These are phyloP conservation scores for Ustilago bromivora DNA, from an alignment of 1,284 basidiomycete genomes.

Conservation along the genomic window DNA sequence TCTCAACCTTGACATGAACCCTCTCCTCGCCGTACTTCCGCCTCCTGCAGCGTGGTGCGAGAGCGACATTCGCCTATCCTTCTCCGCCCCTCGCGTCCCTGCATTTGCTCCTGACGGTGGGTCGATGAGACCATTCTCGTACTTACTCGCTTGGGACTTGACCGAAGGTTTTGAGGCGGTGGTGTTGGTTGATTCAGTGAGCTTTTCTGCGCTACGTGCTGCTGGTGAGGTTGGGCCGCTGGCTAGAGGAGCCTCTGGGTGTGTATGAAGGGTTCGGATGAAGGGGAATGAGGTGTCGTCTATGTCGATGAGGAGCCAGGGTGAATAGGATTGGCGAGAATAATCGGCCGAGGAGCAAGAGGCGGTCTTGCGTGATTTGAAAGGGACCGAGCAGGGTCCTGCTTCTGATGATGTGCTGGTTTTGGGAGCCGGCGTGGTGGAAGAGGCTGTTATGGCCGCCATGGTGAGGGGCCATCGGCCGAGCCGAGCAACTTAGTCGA, in stretches of 20 bases:
- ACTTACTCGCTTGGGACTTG: conserved; percentile 29
- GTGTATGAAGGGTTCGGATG: conserved; percentile 19
- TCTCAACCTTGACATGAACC: conserved; percentile 43
- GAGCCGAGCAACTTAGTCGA: not conserved
- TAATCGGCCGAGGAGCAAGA: not conserved
- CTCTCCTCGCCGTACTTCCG: conserved; percentile 17
- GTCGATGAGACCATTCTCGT: conserved; percentile 14
- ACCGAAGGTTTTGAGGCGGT: conserved; percentile 10
- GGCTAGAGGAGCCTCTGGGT: not conserved
- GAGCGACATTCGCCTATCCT: conserved; percentile 34
- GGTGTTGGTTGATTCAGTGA: conserved; percentile 33
- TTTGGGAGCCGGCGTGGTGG: not conserved
- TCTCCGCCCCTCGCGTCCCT: conserved; percentile 1
- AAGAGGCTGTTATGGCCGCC: conserved; percentile 14
- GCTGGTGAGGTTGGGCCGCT: conserved; percentile 25
- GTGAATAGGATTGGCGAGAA: conserved; percentile 9
- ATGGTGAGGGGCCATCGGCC: conserved; percentile 9
- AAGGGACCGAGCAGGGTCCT: conserved; percentile 36
- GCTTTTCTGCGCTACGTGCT: conserved; percentile 28
- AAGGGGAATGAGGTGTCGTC: conserved; percentile 31
- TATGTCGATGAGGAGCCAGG: conserved; percentile 44
- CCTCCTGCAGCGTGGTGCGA: conserved; percentile 3
- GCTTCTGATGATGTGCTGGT: conserved; percentile 16
- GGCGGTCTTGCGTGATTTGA: conserved; percentile 19
- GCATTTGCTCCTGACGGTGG: conserved; percentile 4